Evolutionary conservation across 768 basidiomycete genomes (phyloP).

Genomic region (Trametes villosa): DNA sequence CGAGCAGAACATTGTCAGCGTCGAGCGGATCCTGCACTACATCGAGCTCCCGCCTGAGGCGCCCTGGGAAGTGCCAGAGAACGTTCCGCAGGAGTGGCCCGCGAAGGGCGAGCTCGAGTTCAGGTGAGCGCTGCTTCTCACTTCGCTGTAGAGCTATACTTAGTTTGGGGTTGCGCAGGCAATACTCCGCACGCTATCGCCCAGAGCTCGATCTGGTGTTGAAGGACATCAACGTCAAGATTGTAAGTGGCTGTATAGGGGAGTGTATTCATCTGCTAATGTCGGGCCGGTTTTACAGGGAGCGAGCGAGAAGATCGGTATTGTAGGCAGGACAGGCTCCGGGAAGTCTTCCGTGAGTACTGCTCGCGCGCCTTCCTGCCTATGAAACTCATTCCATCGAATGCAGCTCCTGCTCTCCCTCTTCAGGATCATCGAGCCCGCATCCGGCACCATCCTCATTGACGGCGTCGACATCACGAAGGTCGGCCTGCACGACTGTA

Average conservation of each 20-base stretch:
- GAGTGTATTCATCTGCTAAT: not conserved
- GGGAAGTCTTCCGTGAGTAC: conserved; percentile 71
- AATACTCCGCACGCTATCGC: conserved; percentile 81
- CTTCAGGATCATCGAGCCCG: conserved; percentile 78
- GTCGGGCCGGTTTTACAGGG: conserved; percentile 17
- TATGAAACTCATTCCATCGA: not conserved
- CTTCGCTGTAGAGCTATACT: not conserved
- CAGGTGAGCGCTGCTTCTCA: conserved; percentile 47
- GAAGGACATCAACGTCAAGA: conserved; percentile 70
- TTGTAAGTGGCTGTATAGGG: conserved; percentile 48
- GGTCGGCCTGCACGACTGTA: conserved; percentile 75
- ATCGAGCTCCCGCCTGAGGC: conserved; percentile 76
- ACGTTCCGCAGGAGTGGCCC: conserved; percentile 73
- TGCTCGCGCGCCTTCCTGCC: too few relatives aligned
- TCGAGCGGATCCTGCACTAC: conserved; percentile 87
- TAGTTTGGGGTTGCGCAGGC: conserved; percentile 39
- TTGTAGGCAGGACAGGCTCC: conserved; percentile 83
- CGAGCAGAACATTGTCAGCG: conserved; percentile 89
- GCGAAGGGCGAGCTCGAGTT: conserved; percentile 74
- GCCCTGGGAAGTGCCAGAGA: conserved; percentile 65
- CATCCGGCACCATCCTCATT: conserved; percentile 66
- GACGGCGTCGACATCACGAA: conserved; percentile 79
- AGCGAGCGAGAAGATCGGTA: conserved; percentile 84
- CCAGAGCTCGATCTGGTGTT: conserved; percentile 79
- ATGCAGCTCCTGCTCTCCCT: conserved; percentile 65